These are phyloP conservation scores for Trichomonas tenax DNA, from an alignment of 208 protist species.

Conservation along the genomic window DNA sequence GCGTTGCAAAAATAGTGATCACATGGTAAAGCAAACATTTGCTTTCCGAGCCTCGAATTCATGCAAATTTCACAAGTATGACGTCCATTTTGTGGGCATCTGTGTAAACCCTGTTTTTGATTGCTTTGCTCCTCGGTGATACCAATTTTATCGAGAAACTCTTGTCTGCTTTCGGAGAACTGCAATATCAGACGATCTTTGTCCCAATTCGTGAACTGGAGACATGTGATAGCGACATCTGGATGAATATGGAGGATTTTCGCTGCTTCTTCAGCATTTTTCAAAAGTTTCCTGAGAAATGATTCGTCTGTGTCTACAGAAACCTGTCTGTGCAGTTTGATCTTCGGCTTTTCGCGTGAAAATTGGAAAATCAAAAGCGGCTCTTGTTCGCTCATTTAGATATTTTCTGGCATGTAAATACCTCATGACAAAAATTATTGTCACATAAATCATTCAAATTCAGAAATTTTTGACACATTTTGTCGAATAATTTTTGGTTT, in stretches of 20 bases:
- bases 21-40: neutral
- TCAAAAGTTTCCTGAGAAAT: neutral
- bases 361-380: neutral
- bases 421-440: no score
- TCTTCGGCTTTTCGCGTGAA: neutral
- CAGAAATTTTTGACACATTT: no score
- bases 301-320: neutral
- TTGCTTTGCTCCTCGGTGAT: neutral
- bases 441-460: no score
- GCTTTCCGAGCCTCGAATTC: neutral
- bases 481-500: no score
- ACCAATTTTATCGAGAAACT: neutral
- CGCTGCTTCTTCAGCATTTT: neutral
- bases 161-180: neutral
- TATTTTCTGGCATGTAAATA: no score
- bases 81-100: neutral
- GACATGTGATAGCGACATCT: neutral
- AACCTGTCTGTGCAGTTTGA: neutral
- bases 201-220: neutral
- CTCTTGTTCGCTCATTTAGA: neutral
- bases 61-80: neutral
- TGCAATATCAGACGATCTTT: neutral
- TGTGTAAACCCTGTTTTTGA: neutral
- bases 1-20: neutral
- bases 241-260: neutral